Base-by-base conservation (phyloP, 2,329 filamentous ascomycete species). In the Fusarium denticulatum region DNA sequence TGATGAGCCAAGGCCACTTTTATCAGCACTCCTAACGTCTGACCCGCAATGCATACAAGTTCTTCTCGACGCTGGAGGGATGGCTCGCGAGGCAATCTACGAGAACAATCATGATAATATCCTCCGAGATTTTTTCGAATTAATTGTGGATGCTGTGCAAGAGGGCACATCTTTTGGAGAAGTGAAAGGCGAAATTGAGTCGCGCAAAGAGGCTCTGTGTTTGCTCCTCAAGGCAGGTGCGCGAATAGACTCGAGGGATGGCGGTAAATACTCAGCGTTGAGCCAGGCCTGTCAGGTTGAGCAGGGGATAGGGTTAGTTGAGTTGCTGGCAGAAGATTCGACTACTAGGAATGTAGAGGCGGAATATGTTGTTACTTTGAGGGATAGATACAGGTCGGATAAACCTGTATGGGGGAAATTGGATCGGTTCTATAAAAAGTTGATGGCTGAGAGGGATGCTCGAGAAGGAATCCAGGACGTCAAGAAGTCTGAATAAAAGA, bases 381-480 rank as follows among this genome's bases (percentile, higher is more conserved):
- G 37, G 24, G 59, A 43, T 10, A 26, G 1, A 3, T 45, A 57
- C 22, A 34, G 6, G 7, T 20, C 5, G 15, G 37, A 61, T 22
- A 20, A 30, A 2, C 3, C 11, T 4, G 11, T 57, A 12, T 36
- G 20, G n/a, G 18, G 16, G n/a, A 30, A 36, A 18, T 5, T 61
- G 20, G 37, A 61, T 5, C 0, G 6, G 12, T 30, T 61, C 7
- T 24, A 57, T 24, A 1, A 30, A 1, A 42, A 43, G 12, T 24
- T 61, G 20, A 7, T 24, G 15, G 20, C 30, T 6, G 37, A 61
- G 20, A 42, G 43, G 15, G 37, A n/a, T 0, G 20, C 16, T 3
- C 1, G 6, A 39, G 26, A 30, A 16, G 2, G 1, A 20, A 9
- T 2, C 0, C 9, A 16, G 12, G 11, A 16, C 16, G 10, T 12